Evolutionary conservation across 1,139 yeast species (phyloP).

Genomic region (Saccharomyces hybrid): DNA sequence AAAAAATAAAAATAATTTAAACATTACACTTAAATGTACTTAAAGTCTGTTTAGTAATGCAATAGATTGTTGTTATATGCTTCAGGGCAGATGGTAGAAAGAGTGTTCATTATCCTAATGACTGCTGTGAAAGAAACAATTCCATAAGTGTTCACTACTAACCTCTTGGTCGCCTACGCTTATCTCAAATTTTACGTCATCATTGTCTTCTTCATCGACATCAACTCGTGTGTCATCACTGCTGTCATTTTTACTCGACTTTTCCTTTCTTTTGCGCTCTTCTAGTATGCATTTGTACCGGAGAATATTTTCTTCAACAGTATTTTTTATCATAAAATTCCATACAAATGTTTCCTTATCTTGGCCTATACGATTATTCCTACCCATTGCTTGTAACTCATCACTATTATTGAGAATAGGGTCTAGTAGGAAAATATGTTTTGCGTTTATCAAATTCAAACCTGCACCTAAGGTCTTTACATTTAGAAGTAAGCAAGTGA

Average conservation of each 20-base stretch:
- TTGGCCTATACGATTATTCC: constrained; percentile 92
- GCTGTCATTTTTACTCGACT: neutral
- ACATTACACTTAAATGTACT: neutral
- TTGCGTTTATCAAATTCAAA: constrained; percentile 79
- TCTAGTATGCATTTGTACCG: constrained; percentile 31
- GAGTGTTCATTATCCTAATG: neutral
- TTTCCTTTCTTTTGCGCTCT: constrained; percentile 10
- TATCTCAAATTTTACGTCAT: constrained; percentile 16
- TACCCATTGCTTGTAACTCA: constrained; percentile 80
- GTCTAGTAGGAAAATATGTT: constrained; percentile 82
- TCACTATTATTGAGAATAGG: constrained; percentile 84
- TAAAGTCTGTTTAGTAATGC: neutral
- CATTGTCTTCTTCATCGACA: constrained; percentile 7
- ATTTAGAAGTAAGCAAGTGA: constrained; percentile 79
- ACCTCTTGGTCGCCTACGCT: constrained; percentile 25
- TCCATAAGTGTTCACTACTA: constrained; percentile 25
- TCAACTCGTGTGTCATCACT: neutral
- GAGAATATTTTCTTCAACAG: constrained; percentile 89
- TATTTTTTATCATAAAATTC: constrained; percentile 76
- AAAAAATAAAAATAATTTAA: neutral
- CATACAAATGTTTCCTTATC: constrained; percentile 72
- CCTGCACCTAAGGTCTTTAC: constrained; percentile 89
- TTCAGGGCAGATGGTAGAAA: neutral
- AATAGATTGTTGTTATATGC: neutral
- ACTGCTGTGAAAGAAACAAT: constrained; percentile 21